Percentiles rank a stretch among this genome's conserved stretches.
These are phyloP conservation scores for Sparassis latifolia DNA, from an alignment of 1,284 basidiomycete genomes.

Conservation along the genomic window DNA sequence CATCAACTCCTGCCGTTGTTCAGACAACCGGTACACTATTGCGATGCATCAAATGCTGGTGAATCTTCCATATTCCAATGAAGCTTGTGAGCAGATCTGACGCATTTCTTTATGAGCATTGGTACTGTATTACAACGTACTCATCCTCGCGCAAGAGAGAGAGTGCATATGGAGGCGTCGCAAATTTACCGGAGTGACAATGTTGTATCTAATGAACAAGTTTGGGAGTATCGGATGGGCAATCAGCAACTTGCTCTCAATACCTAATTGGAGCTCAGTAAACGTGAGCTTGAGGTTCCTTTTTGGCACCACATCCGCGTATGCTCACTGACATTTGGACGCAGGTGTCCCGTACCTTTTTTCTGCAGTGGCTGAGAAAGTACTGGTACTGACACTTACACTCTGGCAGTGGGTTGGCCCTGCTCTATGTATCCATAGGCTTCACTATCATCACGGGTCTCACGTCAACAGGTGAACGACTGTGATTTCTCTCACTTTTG, in stretches of 20 bases:
- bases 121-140: neutral
- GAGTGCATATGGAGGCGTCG: neutral
- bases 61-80: neutral
- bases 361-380: neutral
- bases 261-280: too few relatives aligned
- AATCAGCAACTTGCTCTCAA: neutral
- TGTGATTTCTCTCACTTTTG: neutral
- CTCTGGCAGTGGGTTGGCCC: neutral
- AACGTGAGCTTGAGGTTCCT: too few relatives aligned
- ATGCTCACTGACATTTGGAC: too few relatives aligned
- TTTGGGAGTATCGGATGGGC: neutral
- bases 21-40: neutral
- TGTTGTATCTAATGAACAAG: neutral
- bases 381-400: neutral
- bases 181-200: neutral
- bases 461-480: neutral
- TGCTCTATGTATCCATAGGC: neutral
- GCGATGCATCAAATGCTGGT: neutral
- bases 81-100: neutral
- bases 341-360: neutral
- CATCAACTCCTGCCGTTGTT: neutral
- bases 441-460: neutral
- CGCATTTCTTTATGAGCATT: neutral
- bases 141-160: neutral
- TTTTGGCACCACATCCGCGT: too few relatives aligned